These are phyloP conservation scores for Ophiocordyceps unilateralis DNA, from an alignment of 2,329 filamentous ascomycete genomes.

Conservation along the genomic window DNA sequence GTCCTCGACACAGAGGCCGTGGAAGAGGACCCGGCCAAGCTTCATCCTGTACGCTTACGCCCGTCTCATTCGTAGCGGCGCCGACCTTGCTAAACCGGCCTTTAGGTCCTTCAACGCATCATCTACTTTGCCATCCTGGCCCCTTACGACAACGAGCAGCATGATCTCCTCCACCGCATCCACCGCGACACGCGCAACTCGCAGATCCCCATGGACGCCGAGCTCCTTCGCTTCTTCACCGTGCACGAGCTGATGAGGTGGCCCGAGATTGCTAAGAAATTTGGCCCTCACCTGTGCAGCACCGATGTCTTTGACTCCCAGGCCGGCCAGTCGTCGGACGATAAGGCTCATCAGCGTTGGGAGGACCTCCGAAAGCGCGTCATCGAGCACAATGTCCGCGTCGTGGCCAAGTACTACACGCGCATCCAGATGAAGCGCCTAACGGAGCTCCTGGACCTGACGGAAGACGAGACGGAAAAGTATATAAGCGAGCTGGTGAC, in stretches of 20 bases:
- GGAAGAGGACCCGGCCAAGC: constrained; percentile 71
- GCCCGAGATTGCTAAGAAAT: constrained; percentile 81
- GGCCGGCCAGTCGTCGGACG: constrained; percentile 47
- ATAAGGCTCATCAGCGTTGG: constrained; percentile 76
- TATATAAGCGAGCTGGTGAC: constrained; percentile 96
- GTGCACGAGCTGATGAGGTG: constrained; percentile 95
- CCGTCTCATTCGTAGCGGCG: neutral
- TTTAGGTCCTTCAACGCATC: constrained; percentile 73
- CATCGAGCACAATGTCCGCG: constrained; percentile 96
- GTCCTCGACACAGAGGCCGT: constrained; percentile 93
- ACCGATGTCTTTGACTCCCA: constrained; percentile 78
- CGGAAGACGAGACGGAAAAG: constrained; percentile 93
- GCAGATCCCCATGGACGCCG: constrained; percentile 61
- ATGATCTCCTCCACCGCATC: constrained; percentile 88
- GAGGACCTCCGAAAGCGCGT: constrained; percentile 92
- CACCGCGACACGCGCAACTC: constrained; percentile 68
- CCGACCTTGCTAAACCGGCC: neutral
- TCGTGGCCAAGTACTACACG: constrained; percentile 97
- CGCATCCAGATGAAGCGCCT: constrained; percentile 85
- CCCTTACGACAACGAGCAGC: constrained; percentile 96
- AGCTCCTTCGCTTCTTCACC: constrained; percentile 86
- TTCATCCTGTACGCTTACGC: constrained; percentile 52
- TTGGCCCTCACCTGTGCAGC: constrained; percentile 69
- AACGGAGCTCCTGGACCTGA: constrained; percentile 78
- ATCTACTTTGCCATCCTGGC: constrained; percentile 96